Conservation (phyloP, 345 rosid species). For the Acer negundo region DNA sequence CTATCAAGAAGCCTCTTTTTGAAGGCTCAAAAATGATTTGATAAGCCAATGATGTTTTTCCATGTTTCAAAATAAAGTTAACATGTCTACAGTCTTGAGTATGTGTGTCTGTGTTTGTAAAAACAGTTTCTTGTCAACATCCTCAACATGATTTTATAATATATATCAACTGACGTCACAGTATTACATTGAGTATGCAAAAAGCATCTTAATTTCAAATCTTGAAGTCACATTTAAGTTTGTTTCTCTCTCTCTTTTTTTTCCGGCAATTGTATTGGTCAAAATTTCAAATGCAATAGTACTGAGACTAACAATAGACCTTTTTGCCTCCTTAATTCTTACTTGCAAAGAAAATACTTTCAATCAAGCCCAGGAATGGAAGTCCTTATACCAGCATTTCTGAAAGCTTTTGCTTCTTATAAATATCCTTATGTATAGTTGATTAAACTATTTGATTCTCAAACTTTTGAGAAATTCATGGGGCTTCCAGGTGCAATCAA, state of each 20-base stretch:
- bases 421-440: background rate
- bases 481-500: background rate
- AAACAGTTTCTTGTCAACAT: background rate
- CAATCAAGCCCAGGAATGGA: background rate
- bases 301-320: background rate
- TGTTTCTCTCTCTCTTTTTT: background rate
- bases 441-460: background rate
- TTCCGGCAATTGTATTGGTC: background rate
- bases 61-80: background rate
- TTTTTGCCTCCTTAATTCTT: background rate
- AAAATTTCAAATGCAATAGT: background rate
- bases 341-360: background rate
- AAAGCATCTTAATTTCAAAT: background rate
- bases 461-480: background rate
- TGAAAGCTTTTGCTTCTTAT: background rate
- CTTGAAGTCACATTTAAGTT: background rate
- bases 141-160: background rate
- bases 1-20: background rate
- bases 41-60: background rate
- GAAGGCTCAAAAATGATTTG: background rate
- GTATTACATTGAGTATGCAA: background rate
- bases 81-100: background rate
- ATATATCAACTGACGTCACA: too few species aligned
- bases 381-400: background rate
- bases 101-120: background rate